Conservation (phyloP, 23 red algal genomes). For the Agarophyton chilense region DNA sequence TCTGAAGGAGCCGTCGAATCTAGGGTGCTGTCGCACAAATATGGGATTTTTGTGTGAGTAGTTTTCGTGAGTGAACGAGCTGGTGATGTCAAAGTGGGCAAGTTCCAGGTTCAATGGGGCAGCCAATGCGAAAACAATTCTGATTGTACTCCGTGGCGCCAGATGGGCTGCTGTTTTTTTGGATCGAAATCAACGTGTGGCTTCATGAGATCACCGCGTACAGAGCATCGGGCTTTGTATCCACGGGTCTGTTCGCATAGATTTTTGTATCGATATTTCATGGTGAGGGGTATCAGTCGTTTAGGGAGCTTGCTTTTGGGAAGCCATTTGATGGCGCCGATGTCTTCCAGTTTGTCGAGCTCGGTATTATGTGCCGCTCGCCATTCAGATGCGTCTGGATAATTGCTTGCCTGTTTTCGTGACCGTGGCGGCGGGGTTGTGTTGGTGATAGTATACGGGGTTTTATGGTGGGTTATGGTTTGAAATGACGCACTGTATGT, state of each 20-base stretch:
- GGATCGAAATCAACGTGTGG: too few relatives aligned
- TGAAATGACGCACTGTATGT: not conserved
- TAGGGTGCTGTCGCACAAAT: not conserved
- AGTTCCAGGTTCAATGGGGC: not conserved
- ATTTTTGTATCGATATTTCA: not conserved
- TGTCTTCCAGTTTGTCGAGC: not conserved
- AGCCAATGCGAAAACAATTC: not conserved
- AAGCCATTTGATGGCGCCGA: conserved; percentile 49
- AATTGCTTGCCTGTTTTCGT: not conserved
- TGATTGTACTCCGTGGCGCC: not conserved
- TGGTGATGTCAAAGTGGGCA: conserved; percentile 13
- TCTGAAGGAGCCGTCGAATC: conserved; percentile 5
- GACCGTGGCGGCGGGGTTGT: not conserved
- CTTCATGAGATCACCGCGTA: not conserved
- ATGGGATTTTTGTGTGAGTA: not conserved
- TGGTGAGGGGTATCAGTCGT: not conserved
- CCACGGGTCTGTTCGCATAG: not conserved
- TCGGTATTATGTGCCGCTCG: not conserved
- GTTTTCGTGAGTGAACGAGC: not conserved
- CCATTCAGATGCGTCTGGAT: too few relatives aligned
- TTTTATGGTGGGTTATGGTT: not conserved
- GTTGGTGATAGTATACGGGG: not conserved
- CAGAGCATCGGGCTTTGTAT: not conserved
- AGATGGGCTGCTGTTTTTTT: not conserved
- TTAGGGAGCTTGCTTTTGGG: not conserved